phyloP scores from a whole-genome alignment of 2,329 filamentous ascomycete species.

The Sporothrix sp. region DNA sequence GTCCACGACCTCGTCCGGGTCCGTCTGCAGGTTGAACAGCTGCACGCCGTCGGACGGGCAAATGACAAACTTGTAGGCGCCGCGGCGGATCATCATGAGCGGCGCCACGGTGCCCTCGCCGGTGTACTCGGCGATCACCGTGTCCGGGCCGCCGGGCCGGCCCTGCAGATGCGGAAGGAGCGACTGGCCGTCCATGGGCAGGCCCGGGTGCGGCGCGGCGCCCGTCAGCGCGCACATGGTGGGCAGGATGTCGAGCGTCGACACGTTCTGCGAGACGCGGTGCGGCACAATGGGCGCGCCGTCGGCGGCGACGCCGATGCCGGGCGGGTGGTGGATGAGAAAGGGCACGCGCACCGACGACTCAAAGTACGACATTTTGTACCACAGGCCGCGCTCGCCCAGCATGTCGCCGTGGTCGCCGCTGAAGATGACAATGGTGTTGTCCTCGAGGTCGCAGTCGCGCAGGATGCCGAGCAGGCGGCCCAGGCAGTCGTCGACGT shows the following conservation, averaged over 20 bases:
- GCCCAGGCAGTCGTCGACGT: constrained; percentile 87
- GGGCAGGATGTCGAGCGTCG: constrained; percentile 80
- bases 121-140: constrained; percentile 91
- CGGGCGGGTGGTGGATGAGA: constrained; percentile 67
- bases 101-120: constrained; percentile 84
- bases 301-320: background rate
- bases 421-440: constrained; percentile 87
- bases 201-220: constrained; percentile 53
- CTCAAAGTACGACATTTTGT: constrained; percentile 94
- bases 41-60: constrained; percentile 77
- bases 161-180: constrained; percentile 69
- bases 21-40: constrained; percentile 67
- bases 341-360: constrained; percentile 82
- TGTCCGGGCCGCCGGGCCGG: constrained; percentile 56
- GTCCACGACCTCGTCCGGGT: constrained; percentile 71
- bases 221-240: constrained; percentile 79
- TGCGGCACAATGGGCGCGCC: constrained; percentile 53
- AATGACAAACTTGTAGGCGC: constrained; percentile 82
- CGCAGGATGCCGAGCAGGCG: constrained; percentile 69
- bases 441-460: constrained; percentile 67
- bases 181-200: constrained; percentile 81
- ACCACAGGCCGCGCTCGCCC: constrained; percentile 82
- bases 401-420: constrained; percentile 96
- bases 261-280: constrained; percentile 74
- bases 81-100: constrained; percentile 87